Percentiles rank a stretch among this genome's conserved stretches.
These are phyloP conservation scores for Plectosphaerella cucumerina DNA, from an alignment of 2,329 filamentous ascomycete species.

Conservation along the genomic window DNA sequence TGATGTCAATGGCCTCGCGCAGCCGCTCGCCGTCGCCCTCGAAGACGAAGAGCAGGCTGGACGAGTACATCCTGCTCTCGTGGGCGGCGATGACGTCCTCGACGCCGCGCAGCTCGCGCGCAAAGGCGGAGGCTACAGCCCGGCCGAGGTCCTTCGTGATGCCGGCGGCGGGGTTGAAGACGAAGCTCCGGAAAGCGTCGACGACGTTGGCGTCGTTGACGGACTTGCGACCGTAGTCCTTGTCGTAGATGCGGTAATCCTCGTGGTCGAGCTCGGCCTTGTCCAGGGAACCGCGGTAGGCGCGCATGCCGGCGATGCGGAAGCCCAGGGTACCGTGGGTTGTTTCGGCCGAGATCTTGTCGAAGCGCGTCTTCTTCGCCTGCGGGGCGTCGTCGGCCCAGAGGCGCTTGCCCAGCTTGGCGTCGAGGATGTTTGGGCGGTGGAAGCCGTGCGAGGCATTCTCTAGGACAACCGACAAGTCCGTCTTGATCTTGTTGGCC, in stretches of 20 bases:
- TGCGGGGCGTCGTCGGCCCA: constrained; percentile 72
- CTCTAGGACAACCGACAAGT: constrained; percentile 77
- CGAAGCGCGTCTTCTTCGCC: constrained; percentile 57
- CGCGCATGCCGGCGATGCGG: constrained; percentile 61
- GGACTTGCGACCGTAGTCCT: constrained; percentile 53
- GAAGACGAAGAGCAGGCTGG: constrained; percentile 59
- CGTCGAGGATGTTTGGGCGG: constrained; percentile 84
- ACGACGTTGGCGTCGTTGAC: constrained; percentile 52
- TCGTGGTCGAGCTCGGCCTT: constrained; percentile 46
- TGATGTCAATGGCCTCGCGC: constrained; percentile 48
- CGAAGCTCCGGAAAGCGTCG: constrained; percentile 50
- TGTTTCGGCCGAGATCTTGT: constrained; percentile 53
- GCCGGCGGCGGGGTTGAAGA: constrained; percentile 55
- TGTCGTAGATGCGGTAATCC: constrained; percentile 57
- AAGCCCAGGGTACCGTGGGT: constrained; percentile 59
- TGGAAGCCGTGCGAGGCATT: constrained; percentile 79
- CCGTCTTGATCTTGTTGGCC: constrained; percentile 64
- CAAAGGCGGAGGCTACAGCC: constrained; percentile 50
- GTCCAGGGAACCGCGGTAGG: constrained; percentile 54
- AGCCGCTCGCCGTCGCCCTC: constrained; percentile 58
- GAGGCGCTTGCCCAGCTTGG: constrained; percentile 82
- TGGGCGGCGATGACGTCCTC: constrained; percentile 49
- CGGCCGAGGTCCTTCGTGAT: constrained; percentile 55
- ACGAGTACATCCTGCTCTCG: constrained; percentile 61
- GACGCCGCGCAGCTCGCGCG: constrained; percentile 47